A percentile compares a stretch with the other conserved stretches of the same genome.
These are phyloP conservation scores for Ganoderma boninense DNA, from an alignment of 1,284 basidiomycete species.

Conservation along the genomic window DNA sequence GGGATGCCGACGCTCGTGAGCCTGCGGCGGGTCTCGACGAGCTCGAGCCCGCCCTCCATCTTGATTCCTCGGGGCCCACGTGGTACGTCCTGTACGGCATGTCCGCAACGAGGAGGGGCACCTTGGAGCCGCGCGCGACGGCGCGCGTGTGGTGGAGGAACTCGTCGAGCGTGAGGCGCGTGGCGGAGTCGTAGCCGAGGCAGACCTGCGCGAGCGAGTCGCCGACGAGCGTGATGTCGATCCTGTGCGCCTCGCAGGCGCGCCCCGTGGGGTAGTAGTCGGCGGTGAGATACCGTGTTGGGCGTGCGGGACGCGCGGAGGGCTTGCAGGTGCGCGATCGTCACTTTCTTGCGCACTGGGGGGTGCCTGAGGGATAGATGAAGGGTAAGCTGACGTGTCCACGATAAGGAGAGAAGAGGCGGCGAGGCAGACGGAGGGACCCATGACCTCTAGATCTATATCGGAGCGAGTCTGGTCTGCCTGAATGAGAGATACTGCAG, in stretches of 20 bases:
- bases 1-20: constrained; percentile 88
- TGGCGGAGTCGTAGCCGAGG: constrained; percentile 87
- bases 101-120: constrained; percentile 90
- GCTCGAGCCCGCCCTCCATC: constrained; percentile 90
- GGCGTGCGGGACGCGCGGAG: constrained; percentile 69
- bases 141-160: constrained; percentile 92
- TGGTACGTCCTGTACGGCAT: constrained; percentile 96
- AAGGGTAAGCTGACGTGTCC: background rate
- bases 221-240: constrained; percentile 85
- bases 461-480: too few species aligned
- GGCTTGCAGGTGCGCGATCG: constrained; percentile 76
- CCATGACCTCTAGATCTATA: too few species aligned
- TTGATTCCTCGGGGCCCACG: constrained; percentile 80
- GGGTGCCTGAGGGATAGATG: background rate
- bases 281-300: constrained; percentile 91
- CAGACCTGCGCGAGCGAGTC: constrained; percentile 96
- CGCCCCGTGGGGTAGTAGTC: constrained; percentile 92
- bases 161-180: constrained; percentile 86
- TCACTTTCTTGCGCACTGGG: constrained; percentile 74
- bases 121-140: constrained; percentile 80
- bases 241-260: constrained; percentile 64
- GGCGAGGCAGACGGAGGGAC: too few species aligned
- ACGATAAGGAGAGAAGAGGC: background rate
- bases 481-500: too few species aligned
- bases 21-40: constrained; percentile 74